Conservation (phyloP, 1,284 basidiomycete species). For the Schizopora paradoxa region DNA sequence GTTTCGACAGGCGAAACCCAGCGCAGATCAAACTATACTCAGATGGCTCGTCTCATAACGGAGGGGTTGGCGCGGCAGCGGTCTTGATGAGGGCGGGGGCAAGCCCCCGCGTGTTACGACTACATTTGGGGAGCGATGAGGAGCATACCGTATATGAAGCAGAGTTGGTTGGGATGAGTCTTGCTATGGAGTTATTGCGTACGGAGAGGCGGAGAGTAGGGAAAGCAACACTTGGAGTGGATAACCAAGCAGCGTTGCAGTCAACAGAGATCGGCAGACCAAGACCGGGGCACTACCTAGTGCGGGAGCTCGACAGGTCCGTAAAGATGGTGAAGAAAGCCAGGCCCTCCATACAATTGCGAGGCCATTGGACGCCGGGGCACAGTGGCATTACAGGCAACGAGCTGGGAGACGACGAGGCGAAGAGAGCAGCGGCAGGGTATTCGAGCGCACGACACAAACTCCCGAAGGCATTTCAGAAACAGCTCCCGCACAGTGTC, state of each 20-base stretch:
- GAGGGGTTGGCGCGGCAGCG: slow-evolving; percentile 20
- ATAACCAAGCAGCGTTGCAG: slow-evolving; percentile 23
- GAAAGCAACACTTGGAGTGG: slow-evolving; percentile 15
- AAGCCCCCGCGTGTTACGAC: too few species aligned
- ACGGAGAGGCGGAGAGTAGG: neutral
- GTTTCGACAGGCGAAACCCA: neutral
- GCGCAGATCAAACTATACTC: slow-evolving; percentile 19
- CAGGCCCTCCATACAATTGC: slow-evolving; percentile 3
- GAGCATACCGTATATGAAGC: slow-evolving; percentile 23
- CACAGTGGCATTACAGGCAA: slow-evolving; percentile 20
- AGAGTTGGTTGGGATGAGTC: slow-evolving; percentile 19
- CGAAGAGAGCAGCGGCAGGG: slow-evolving; percentile 21
- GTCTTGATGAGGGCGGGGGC: too few species aligned
- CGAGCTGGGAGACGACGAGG: slow-evolving; percentile 18
- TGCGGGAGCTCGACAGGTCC: slow-evolving; percentile 8
- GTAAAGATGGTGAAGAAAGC: too few species aligned
- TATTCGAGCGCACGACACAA: too few species aligned
- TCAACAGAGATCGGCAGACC: slow-evolving; percentile 7
- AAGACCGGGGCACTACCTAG: slow-evolving; percentile 19
- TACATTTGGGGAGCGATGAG: slow-evolving; percentile 12
- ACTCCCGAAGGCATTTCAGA: too few species aligned
- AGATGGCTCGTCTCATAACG: slow-evolving; percentile 19
- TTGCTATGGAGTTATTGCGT: slow-evolving; percentile 12
- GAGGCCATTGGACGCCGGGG: slow-evolving; percentile 22
- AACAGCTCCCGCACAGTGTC: slow-evolving; percentile 1